Evolutionary conservation across 306 rosid genomes (phyloP).

Genomic region (Quercus alba): DNA sequence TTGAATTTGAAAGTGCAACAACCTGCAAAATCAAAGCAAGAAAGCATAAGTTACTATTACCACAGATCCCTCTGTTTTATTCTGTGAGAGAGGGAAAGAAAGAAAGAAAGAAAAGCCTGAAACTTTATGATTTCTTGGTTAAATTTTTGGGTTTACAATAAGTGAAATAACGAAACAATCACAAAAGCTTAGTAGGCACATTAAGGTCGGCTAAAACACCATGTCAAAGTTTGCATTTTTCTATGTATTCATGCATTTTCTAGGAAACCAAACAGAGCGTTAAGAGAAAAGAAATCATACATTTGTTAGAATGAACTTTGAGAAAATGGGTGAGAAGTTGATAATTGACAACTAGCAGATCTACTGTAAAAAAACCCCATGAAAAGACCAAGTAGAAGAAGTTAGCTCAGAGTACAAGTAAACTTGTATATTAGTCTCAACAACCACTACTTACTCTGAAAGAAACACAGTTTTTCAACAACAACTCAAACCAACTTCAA

Average conservation of each 20-base stretch:
- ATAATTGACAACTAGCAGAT: conserved; percentile 20
- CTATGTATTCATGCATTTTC: conserved; percentile 18
- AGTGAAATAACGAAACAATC: background rate
- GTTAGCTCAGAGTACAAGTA: conserved; percentile 30
- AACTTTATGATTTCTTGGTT: background rate
- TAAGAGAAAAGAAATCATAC: conserved; percentile 12
- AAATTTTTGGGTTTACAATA: conserved; percentile 1
- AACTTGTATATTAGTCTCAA: conserved; percentile 40
- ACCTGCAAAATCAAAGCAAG: conserved; percentile 26
- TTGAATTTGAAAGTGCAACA: conserved; percentile 4
- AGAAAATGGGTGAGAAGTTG: conserved; percentile 2
- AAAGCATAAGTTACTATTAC: background rate
- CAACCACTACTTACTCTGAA: conserved; percentile 21
- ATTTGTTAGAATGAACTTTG: background rate
- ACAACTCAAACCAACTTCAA: conserved; percentile 51
- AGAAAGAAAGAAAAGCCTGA: background rate
- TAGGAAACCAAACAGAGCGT: conserved; percentile 28
- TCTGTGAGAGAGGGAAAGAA: background rate
- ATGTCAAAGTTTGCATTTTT: background rate
- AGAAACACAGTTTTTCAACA: conserved; percentile 27
- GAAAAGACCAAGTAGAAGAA: conserved; percentile 30
- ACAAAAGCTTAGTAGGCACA: background rate
- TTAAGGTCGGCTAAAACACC: background rate
- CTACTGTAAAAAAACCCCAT: conserved; percentile 18
- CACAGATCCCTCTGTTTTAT: background rate